Evolutionary conservation across 768 basidiomycete genomes (phyloP).

Genomic region (Dentipellis sp.): DNA sequence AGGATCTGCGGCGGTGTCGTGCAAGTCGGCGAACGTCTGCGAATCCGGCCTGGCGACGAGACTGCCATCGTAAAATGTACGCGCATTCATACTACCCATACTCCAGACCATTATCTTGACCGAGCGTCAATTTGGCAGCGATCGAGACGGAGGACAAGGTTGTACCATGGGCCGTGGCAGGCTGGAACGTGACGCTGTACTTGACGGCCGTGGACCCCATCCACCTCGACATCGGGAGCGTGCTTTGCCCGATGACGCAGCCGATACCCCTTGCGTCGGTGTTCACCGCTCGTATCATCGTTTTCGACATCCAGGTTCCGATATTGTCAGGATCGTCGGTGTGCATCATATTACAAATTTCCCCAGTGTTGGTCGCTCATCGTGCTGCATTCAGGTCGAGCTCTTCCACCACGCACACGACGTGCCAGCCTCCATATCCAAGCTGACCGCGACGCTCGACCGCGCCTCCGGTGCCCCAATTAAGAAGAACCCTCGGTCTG

Average conservation of each 20-base stretch:
- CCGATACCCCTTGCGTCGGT: slow-evolving; percentile 66
- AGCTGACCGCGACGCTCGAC: slow-evolving; percentile 73
- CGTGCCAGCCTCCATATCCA: slow-evolving; percentile 81
- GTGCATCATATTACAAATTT: slow-evolving; percentile 14
- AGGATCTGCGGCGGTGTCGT: slow-evolving; percentile 81
- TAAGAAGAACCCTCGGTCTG: slow-evolving; percentile 76
- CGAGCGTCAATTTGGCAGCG: slow-evolving; percentile 32
- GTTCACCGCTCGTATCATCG: slow-evolving; percentile 83
- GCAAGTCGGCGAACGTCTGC: slow-evolving; percentile 83
- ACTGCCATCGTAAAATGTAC: slow-evolving; percentile 67
- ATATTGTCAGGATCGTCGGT: slow-evolving; percentile 85
- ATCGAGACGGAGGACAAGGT: slow-evolving; percentile 77
- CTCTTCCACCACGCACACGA: slow-evolving; percentile 92
- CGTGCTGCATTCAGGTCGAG: slow-evolving; percentile 47
- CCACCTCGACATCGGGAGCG: slow-evolving; percentile 79
- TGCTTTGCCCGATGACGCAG: slow-evolving; percentile 69
- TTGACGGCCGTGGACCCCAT: slow-evolving; percentile 79
- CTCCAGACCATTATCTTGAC: neutral
- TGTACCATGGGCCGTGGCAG: slow-evolving; percentile 84
- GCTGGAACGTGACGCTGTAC: slow-evolving; percentile 81
- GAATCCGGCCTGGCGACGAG: slow-evolving; percentile 90
- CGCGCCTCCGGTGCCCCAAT: slow-evolving; percentile 62
- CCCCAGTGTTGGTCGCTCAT: neutral
- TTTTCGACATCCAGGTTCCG: slow-evolving; percentile 88
- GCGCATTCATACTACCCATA: neutral